phyloP scores from a whole-genome alignment of 1,284 basidiomycete species.

The Trametes pubescens region DNA sequence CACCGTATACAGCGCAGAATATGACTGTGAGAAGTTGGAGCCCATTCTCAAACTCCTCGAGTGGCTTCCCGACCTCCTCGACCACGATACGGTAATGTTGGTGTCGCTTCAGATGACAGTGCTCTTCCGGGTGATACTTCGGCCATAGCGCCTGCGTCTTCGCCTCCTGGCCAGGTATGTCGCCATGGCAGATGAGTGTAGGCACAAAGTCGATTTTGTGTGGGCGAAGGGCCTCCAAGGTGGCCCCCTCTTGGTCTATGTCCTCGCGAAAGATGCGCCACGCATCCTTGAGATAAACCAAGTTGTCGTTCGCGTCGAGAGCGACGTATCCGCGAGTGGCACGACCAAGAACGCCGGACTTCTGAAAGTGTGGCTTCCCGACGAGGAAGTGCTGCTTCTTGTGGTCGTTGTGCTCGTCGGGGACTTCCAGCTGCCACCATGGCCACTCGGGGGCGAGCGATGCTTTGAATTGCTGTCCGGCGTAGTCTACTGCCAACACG shows the following conservation, averaged over 20 bases:
- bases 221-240: constrained; percentile 1
- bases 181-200: constrained; percentile 14
- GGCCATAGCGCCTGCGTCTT: not conserved
- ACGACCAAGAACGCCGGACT: not conserved
- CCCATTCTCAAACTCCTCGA: constrained; percentile 5
- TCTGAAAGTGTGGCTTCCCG: constrained; percentile 14
- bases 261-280: constrained; percentile 16
- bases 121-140: not conserved
- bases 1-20: not conserved
- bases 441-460: not conserved
- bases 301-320: not conserved
- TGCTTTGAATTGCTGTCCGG: no score
- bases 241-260: constrained; percentile 11
- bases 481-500: no score
- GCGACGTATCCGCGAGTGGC: constrained; percentile 14
- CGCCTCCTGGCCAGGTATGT: constrained; percentile 5
- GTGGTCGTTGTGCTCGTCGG: not conserved
- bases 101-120: not conserved
- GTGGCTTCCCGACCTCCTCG: constrained; percentile 32
- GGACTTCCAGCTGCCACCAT: constrained; percentile 9
- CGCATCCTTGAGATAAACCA: constrained; percentile 23
- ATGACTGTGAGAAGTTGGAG: not conserved
- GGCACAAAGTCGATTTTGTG: constrained; percentile 11
- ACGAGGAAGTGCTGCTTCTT: constrained; percentile 2
- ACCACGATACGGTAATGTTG: constrained; percentile 33